phyloP scores from a whole-genome alignment of 2,329 filamentous ascomycete species.

The Aspergillus sp. region DNA sequence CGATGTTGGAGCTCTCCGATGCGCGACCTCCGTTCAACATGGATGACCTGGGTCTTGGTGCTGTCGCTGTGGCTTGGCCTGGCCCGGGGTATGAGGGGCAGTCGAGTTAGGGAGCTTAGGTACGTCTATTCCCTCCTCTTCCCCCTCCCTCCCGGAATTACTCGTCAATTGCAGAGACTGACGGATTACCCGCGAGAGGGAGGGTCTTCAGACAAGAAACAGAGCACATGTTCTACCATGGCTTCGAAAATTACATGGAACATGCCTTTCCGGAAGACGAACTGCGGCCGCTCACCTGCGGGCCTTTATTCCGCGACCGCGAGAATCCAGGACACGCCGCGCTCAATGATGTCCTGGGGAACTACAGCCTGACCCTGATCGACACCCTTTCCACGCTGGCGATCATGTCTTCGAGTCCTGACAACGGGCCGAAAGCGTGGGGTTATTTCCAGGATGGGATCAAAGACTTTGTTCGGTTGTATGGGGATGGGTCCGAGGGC shows the following conservation, averaged over 20 bases:
- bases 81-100: constrained; percentile 28
- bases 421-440: constrained; percentile 54
- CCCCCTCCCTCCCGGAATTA: background rate
- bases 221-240: constrained; percentile 85
- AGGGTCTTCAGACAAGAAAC: constrained; percentile 33
- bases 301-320: constrained; percentile 73
- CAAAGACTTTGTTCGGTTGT: constrained; percentile 65
- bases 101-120: constrained; percentile 30
- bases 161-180: background rate
- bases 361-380: constrained; percentile 92
- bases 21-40: constrained; percentile 26
- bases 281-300: constrained; percentile 77
- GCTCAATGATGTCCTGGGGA: constrained; percentile 90
- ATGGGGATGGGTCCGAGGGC: constrained; percentile 72
- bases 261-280: constrained; percentile 95
- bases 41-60: constrained; percentile 25
- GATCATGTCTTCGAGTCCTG: constrained; percentile 64
- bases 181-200: too few species aligned
- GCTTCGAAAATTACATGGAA: constrained; percentile 88
- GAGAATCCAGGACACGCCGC: constrained; percentile 72
- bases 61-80: constrained; percentile 28
- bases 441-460: constrained; percentile 74
- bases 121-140: constrained; percentile 6
- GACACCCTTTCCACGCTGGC: constrained; percentile 92
- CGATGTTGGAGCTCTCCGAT: constrained; percentile 33